Evolutionary conservation across 352 stramenopile species (phyloP).

Genomic region (Hyaloperonospora arabidopsidis): DNA sequence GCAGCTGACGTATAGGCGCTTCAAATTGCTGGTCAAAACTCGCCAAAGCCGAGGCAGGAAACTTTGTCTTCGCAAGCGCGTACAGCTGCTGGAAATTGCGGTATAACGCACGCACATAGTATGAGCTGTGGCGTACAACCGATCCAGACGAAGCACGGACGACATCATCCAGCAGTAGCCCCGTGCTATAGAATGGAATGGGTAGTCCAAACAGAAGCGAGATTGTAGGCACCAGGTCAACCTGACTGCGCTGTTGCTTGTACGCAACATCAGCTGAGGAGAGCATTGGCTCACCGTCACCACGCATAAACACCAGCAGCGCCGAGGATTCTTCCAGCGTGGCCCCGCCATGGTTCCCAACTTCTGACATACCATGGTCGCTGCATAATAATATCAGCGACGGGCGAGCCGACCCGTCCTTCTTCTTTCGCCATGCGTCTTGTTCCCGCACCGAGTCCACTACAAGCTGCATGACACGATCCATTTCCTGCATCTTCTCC

Average conservation of each 20-base stretch:
- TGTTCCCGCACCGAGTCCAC: slow-evolving; percentile 51
- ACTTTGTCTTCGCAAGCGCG: slow-evolving; percentile 40
- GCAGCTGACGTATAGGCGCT: slow-evolving; percentile 17
- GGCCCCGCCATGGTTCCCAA: slow-evolving; percentile 80
- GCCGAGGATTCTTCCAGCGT: slow-evolving; percentile 80
- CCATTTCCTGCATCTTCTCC: slow-evolving; percentile 82
- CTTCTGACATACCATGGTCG: slow-evolving; percentile 86
- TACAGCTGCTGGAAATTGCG: slow-evolving; percentile 59
- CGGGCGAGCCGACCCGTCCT: slow-evolving; percentile 21
- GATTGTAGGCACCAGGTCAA: slow-evolving; percentile 83
- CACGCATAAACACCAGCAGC: slow-evolving; percentile 67
- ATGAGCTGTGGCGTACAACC: neutral
- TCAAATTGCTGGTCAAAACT: slow-evolving; percentile 31
- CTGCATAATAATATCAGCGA: slow-evolving; percentile 79
- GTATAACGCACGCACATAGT: slow-evolving; percentile 34
- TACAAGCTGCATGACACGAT: slow-evolving; percentile 54
- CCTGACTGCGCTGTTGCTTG: slow-evolving; percentile 38
- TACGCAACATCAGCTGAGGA: slow-evolving; percentile 1
- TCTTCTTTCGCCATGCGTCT: slow-evolving; percentile 31
- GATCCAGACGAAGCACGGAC: slow-evolving; percentile 26
- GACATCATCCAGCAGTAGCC: slow-evolving; percentile 54
- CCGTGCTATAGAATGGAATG: slow-evolving; percentile 63
- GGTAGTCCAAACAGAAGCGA: slow-evolving; percentile 58
- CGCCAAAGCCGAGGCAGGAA: slow-evolving; percentile 21
- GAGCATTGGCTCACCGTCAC: slow-evolving; percentile 29